These are phyloP conservation scores for Aspergillus tamarii DNA, from an alignment of 2,329 filamentous ascomycete genomes.

Conservation along the genomic window DNA sequence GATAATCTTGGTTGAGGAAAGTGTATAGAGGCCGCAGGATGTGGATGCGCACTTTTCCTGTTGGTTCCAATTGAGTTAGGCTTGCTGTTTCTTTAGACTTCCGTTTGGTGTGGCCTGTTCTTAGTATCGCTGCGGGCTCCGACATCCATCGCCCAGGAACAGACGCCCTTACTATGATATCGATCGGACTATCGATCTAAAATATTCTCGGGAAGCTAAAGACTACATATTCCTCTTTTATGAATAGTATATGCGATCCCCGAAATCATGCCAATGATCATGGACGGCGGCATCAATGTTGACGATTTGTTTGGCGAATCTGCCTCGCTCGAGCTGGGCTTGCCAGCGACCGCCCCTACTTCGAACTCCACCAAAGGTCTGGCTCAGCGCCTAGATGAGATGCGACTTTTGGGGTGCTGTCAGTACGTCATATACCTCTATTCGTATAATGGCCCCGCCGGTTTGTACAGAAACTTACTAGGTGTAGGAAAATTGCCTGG, in stretches of 20 bases:
- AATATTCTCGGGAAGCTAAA: not conserved
- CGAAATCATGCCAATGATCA: slow-evolving; percentile 54
- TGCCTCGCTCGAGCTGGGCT: slow-evolving; percentile 60
- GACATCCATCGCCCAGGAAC: not conserved
- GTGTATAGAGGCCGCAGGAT: not conserved
- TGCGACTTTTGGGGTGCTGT: slow-evolving; percentile 75
- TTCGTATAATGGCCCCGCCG: not conserved
- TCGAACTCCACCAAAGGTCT: slow-evolving; percentile 65
- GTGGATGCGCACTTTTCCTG: not conserved
- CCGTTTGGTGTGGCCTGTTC: not conserved
- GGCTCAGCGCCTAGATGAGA: slow-evolving; percentile 73
- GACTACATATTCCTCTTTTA: not conserved
- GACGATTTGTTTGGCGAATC: slow-evolving; percentile 76
- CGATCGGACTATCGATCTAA: not conserved
- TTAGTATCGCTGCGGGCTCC: not conserved
- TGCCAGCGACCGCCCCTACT: slow-evolving; percentile 50
- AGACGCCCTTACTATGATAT: not conserved
- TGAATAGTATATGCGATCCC: not conserved
- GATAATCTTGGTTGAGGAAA: not conserved
- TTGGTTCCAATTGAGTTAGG: not conserved
- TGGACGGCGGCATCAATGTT: slow-evolving; percentile 63
- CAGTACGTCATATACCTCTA: slow-evolving; percentile 62
- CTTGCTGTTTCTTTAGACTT: not conserved
- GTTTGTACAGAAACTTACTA: slow-evolving; percentile 25
- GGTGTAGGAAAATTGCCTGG: slow-evolving; percentile 75